Evolutionary conservation across 805 yeast species (phyloP), one percentile per base, ranked within the genome.

Genomic region (Barnettozyma vustinii): DNA sequence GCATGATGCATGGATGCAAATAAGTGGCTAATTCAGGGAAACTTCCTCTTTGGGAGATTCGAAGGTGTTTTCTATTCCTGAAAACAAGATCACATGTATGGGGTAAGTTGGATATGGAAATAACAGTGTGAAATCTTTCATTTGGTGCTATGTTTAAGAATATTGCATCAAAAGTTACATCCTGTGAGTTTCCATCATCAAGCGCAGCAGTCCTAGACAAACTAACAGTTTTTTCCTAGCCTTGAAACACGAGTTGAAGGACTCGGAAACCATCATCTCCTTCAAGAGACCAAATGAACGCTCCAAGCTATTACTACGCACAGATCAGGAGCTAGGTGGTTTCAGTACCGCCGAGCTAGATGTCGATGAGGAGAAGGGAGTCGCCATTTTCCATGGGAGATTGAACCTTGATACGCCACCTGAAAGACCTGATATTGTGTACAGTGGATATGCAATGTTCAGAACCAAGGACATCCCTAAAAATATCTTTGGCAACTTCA

Each of bases 401-500:
- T 62, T 81, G 50, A 80, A 77, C 55, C 74, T 83, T 51, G 87
- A 84, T 54, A 74, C 85, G 33, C 94, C 87, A 13, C 73, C 76
- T 46, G 76, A 77, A 52, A 72, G 80, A 44, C 87, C 88, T 1
- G 82, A 81, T 45, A 77, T 86, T 20, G 73, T 77, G 16, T 71
- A 81, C 52, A 76, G 84, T 18, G 87, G 87, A 1, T 81, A 81
- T 70, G 87, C 95, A 35, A 87, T 88, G 95, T 87, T 85, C 67
- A 75, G 95, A 53, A 87, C 96, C 0, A 76, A 71, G 55, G 87
- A 86, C 59, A 78, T 81, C 57, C 75, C 72, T 49, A 70, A 68
- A 49, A 69, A 66, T 8, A 64, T 73, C 52, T 66, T 75, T 50
- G 70, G 69, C 15, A 64, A 69, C 7, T 66, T 70, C 32, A 67